phyloP scores from a whole-genome alignment of 169 alveolate species.

The Cystoisospora suis region DNA sequence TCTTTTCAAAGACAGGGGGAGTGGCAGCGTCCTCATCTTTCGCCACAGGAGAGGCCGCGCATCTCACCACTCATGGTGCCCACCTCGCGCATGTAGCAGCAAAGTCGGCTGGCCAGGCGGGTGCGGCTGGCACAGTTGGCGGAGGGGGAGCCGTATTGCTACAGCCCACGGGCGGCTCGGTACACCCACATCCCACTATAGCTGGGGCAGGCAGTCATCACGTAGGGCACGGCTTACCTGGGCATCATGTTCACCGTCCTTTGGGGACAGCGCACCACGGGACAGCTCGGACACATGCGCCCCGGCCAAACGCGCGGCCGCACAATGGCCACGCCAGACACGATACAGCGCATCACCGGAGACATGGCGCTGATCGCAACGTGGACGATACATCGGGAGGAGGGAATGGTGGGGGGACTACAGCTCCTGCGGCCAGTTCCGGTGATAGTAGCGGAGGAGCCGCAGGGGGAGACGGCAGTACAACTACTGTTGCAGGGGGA shows the following conservation, averaged over 20 bases:
- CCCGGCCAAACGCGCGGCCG: too few relatives aligned
- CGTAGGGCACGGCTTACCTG: too few relatives aligned
- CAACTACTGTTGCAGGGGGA: neutral
- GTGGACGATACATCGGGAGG: too few relatives aligned
- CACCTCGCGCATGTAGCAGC: slow-evolving; percentile 15
- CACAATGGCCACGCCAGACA: too few relatives aligned
- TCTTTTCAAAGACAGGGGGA: neutral
- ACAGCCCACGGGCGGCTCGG: neutral
- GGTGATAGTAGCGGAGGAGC: neutral
- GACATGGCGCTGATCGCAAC: too few relatives aligned
- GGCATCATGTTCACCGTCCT: slow-evolving; percentile 27
- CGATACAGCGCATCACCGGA: too few relatives aligned
- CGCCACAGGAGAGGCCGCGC: slow-evolving; percentile 20
- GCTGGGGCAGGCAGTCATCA: too few relatives aligned
- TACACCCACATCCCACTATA: neutral
- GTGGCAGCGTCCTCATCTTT: neutral
- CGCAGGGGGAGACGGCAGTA: neutral
- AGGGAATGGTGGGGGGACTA: too few relatives aligned
- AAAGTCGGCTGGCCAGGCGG: neutral
- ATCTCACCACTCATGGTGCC: slow-evolving; percentile 1
- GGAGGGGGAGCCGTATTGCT: neutral
- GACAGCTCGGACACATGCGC: neutral
- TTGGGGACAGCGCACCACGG: neutral
- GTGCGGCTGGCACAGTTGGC: neutral
- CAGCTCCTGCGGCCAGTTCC: too few relatives aligned